Evolutionary conservation across 2,329 filamentous ascomycete genomes (phyloP).

Genomic region (Neonectria punicea): DNA sequence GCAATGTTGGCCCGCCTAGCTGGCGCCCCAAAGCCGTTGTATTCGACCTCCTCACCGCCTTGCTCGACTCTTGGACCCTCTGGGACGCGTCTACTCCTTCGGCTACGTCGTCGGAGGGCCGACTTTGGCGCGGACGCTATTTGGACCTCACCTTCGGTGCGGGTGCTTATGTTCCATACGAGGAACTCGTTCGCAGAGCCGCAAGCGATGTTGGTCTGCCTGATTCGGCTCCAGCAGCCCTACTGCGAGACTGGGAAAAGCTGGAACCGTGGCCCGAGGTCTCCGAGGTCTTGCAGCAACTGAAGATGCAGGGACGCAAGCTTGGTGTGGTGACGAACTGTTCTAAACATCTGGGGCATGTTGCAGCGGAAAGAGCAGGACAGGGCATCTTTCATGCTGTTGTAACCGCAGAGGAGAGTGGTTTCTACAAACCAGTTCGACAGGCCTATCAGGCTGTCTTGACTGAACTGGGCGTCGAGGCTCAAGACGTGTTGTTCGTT

Average conservation of each 20-base stretch:
- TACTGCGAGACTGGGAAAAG: constrained; percentile 43
- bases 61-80: constrained; percentile 52
- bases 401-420: constrained; percentile 52
- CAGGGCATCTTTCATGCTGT: constrained; percentile 45
- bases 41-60: constrained; percentile 54
- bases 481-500: constrained; percentile 48
- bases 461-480: constrained; percentile 37
- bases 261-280: constrained; percentile 43
- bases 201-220: constrained; percentile 46
- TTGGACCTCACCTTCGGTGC: constrained; percentile 51
- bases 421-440: constrained; percentile 51
- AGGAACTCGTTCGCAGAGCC: constrained; percentile 44
- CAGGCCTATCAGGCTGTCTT: constrained; percentile 49
- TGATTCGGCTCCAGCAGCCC: constrained; percentile 38
- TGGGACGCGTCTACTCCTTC: constrained; percentile 49
- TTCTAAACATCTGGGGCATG: constrained; percentile 45
- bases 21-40: constrained; percentile 50
- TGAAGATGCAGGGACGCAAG: constrained; percentile 44
- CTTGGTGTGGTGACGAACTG: constrained; percentile 54
- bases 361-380: constrained; percentile 32
- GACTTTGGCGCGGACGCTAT: constrained; percentile 51
- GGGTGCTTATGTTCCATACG: constrained; percentile 48
- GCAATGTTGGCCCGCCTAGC: neutral
- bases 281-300: constrained; percentile 25
- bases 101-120: constrained; percentile 38